These are phyloP conservation scores for Miscanthus sacchariflorus DNA, from an alignment of 202 grass and related monocot genomes.

Conservation along the genomic window DNA sequence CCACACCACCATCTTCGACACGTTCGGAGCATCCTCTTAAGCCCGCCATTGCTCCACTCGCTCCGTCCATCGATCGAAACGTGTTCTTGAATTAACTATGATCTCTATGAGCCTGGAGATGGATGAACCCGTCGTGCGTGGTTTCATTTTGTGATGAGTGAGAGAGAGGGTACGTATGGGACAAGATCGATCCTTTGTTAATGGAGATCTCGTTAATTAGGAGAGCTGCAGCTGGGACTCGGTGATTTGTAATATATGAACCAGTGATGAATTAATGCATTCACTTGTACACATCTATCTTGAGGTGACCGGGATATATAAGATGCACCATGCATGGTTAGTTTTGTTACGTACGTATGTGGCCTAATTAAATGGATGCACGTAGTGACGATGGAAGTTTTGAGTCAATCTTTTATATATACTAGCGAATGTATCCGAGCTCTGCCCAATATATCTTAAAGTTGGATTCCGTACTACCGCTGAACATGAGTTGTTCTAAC, in stretches of 20 bases:
- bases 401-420: too few species aligned
- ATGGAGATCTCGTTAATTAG: conserved; percentile 50
- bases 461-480: too few species aligned
- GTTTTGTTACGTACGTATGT: neutral
- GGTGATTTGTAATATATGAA: conserved; percentile 70
- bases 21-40: conserved; percentile 66
- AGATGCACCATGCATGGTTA: neutral
- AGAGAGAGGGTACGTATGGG: conserved; percentile 14
- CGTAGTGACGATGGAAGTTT: too few species aligned
- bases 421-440: too few species aligned
- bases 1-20: conserved; percentile 99
- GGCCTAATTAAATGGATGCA: too few species aligned
- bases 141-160: conserved; percentile 56
- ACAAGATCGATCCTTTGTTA: conserved; percentile 41
- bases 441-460: too few species aligned
- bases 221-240: conserved; percentile 40
- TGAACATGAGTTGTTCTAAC: too few species aligned
- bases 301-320: neutral
- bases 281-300: conserved; percentile 57
- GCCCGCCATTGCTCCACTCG: neutral
- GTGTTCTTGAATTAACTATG: conserved; percentile 7
- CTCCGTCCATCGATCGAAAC: neutral
- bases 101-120: conserved; percentile 15
- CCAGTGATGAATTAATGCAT: conserved; percentile 53
- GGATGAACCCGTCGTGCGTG: neutral